Evolutionary conservation across 2,329 filamentous ascomycete species (phyloP).

Genomic region (Alternaria triticina): DNA sequence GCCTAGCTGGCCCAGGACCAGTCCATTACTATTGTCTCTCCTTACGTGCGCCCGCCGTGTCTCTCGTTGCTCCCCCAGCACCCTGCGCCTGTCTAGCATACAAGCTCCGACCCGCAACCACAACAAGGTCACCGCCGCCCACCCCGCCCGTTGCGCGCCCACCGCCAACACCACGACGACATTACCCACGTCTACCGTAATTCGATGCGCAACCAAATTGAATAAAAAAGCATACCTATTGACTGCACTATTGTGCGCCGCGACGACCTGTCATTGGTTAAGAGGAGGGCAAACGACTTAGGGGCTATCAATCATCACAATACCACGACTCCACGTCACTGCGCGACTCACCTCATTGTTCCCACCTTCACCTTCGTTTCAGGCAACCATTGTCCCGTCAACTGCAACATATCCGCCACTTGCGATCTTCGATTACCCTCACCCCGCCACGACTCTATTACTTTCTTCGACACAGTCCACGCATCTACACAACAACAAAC

Average conservation of each 20-base stretch:
- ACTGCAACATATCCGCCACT: background rate
- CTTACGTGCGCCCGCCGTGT: constrained; percentile 17
- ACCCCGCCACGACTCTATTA: constrained; percentile 1
- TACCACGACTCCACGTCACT: constrained; percentile 24
- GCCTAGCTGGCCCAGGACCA: constrained; percentile 12
- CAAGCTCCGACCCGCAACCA: constrained; percentile 21
- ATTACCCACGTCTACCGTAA: background rate
- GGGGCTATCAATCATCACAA: constrained; percentile 16
- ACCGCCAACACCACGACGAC: constrained; percentile 12
- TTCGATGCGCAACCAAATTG: constrained; percentile 16
- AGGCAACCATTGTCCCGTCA: constrained; percentile 3
- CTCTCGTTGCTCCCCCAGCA: constrained; percentile 22
- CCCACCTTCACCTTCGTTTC: constrained; percentile 11
- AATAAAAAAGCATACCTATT: constrained; percentile 15
- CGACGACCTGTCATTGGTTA: constrained; percentile 12
- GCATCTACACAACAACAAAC: background rate
- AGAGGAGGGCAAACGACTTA: constrained; percentile 21
- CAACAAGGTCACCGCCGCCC: constrained; percentile 21
- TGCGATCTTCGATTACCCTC: background rate
- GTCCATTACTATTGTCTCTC: constrained; percentile 10
- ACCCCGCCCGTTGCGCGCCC: constrained; percentile 20
- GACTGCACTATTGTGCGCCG: constrained; percentile 13
- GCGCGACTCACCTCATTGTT: constrained; percentile 16
- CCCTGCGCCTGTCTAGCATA: constrained; percentile 14
- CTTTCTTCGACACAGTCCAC: background rate